phyloP scores from a whole-genome alignment of 306 rosid genomes.

The Nissolia schottii region DNA sequence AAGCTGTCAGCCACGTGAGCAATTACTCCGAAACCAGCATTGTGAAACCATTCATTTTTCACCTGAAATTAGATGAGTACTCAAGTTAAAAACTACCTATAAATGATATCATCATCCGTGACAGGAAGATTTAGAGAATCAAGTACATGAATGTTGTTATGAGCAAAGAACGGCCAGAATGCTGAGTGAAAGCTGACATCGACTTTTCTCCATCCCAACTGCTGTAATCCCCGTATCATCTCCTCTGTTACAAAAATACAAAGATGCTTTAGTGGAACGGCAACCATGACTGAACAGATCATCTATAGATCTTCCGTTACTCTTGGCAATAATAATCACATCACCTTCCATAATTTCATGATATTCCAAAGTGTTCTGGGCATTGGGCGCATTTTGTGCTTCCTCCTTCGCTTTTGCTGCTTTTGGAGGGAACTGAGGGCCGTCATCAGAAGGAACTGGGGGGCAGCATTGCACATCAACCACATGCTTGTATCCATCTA shows the following conservation, averaged over 20 bases:
- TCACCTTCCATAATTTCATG: slow-evolving; percentile 92
- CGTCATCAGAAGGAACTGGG: slow-evolving; percentile 70
- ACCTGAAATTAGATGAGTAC: slow-evolving; percentile 52
- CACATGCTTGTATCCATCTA: slow-evolving; percentile 91
- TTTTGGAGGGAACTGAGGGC: slow-evolving; percentile 71
- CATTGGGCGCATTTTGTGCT: slow-evolving; percentile 69
- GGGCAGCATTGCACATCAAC: slow-evolving; percentile 81
- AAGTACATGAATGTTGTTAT: slow-evolving; percentile 91
- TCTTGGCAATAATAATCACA: slow-evolving; percentile 29
- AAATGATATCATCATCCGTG: not conserved
- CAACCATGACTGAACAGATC: not conserved
- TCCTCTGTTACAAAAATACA: slow-evolving; percentile 60
- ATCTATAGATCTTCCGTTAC: slow-evolving; percentile 1
- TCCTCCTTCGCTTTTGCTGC: slow-evolving; percentile 90
- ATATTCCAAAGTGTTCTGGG: slow-evolving; percentile 67
- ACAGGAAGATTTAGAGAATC: not conserved
- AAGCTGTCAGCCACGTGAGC: slow-evolving; percentile 90
- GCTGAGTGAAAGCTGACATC: slow-evolving; percentile 95
- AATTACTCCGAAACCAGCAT: slow-evolving; percentile 86
- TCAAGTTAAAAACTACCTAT: slow-evolving; percentile 2
- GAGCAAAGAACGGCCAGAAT: slow-evolving; percentile 89
- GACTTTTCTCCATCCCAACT: slow-evolving; percentile 85
- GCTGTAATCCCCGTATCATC: slow-evolving; percentile 79
- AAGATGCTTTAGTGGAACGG: slow-evolving; percentile 8
- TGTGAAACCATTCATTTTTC: slow-evolving; percentile 88